Evolutionary conservation across 2,329 filamentous ascomycete genomes (phyloP).

Genomic region (Aspergillus neotritici): DNA sequence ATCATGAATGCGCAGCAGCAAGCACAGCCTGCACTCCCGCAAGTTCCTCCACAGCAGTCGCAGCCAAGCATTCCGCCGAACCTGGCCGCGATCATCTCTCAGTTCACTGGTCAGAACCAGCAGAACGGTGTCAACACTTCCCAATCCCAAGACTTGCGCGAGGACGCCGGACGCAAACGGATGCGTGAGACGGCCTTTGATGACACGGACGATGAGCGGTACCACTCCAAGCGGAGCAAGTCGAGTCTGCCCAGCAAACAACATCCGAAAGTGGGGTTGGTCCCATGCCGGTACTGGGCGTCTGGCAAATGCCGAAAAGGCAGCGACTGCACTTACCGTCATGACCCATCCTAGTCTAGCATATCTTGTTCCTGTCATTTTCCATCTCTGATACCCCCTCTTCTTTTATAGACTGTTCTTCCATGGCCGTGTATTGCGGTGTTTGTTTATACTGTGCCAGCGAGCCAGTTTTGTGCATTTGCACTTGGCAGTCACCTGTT

Average conservation of each 20-base stretch:
- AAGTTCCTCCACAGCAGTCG: conserved; percentile 15
- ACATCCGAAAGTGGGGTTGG: conserved; percentile 41
- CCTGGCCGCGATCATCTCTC: conserved; percentile 32
- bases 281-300: conserved; percentile 50
- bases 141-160: conserved; percentile 25
- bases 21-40: conserved; percentile 28
- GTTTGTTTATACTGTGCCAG: no score
- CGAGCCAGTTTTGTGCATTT: no score
- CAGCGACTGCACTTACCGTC: conserved; percentile 47
- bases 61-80: conserved; percentile 29
- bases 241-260: conserved; percentile 31
- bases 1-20: conserved; percentile 36
- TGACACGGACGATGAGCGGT: conserved; percentile 26
- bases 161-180: conserved; percentile 40
- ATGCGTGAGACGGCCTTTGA: conserved; percentile 32
- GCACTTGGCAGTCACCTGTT: no score
- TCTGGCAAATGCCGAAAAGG: conserved; percentile 52
- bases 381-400: conserved; percentile 14
- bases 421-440: conserved; percentile 1
- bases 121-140: conserved; percentile 8
- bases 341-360: conserved; percentile 29
- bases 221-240: conserved; percentile 32
- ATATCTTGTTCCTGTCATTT: conserved; percentile 2
- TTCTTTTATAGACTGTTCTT: conserved; percentile 5
- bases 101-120: conserved; percentile 24